Evolutionary conservation across 495 filamentous ascomycete species (phyloP), one percentile per base, ranked within the genome.

Genomic region (Xylaria cubensis): DNA sequence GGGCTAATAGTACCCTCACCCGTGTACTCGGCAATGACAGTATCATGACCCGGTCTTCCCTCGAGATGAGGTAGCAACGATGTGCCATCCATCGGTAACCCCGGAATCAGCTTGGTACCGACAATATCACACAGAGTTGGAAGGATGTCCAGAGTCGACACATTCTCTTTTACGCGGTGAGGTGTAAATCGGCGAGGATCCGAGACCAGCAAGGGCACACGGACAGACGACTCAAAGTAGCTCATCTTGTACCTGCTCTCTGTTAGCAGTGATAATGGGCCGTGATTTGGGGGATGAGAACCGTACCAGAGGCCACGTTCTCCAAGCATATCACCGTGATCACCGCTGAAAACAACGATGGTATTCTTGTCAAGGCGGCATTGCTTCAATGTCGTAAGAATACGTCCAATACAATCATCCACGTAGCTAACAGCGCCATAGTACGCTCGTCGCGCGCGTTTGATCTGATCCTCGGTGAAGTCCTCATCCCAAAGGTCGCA

Each of bases 301-400:
- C 48, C 6, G 5, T 72, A 72, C 94, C 94, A 97, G 48, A 97
- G 81, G 0, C 92, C 92, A 32, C 94, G 88, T 82, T 97, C 94
- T 46, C 94, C 94, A 10, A 97, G 88, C 94, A 97, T 97, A 78
- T 97, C 94, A 66, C 94, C 94, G 79, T 97, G 94, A 75, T 97
- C 94, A 62, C 94, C 92, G 63, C 89, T 93, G 81, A 97, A 97
- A 61, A 97, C 85, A 61, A 97, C 84, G 69, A 97, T 93, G 6
- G 94, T 97, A 79, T 96, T 87, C 21, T 95, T 89, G 64, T 90
- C 89, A 56, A 97, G 84, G 0, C 89, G 88, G 80, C 92, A 94
- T 66, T 92, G 83, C 74, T 93, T 89, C 21, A 97, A 85, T 1
- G 91, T 88, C 44, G 88, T 82, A 10, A 96, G 83, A 48, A 97